Evolutionary conservation across 192 early-diverging fungal species (phyloP), one percentile per base, ranked within the genome.

Genomic region (Dimargaris verticillata): DNA sequence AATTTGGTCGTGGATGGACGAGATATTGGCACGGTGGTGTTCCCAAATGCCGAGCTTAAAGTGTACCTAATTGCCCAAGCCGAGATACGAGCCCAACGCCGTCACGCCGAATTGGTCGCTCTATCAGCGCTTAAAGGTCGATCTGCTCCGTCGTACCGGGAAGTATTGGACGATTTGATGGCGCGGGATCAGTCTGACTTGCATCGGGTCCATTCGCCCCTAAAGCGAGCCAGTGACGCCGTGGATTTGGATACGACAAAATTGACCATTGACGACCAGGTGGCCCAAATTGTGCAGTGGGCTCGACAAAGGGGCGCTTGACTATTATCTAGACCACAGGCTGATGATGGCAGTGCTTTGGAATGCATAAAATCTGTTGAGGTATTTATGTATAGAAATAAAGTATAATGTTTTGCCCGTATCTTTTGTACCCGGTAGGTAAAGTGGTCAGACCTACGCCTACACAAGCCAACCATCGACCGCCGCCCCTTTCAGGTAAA

Each of bases 1-100:
- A 86, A 87, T n/a, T 62, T 87, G 41, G 85, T 91, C 14, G 89
- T 91, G 84, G 88, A 91, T 67, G 88, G 88, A 7, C 68, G 88
- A 0, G 88, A 91, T 66, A 85, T 88, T 55, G 87, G 88, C 11
- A 84, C 87, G 0, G 76, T 79, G 0, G 78, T 91, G 1, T 75
- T 88, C 29, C 86, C 88, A 0, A 65, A 80, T 52, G 88, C 88
- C 0, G 78, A 91, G 43, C 72, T 89, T 9, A 91, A 91, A 53
- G 69, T 91, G 9, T 91, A 81, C 60, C 68, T 91, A 11, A 77
- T 80, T 13, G 87, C 86, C 1, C 76, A 78, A 52, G 70, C 77
- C 25, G 68, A 70, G 47, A 72, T 86, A 0, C 72, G 88, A 2
- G 88, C 88, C 5, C 73, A 79, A 60, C 71, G 88, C 13, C 72